Conservation (phyloP, 441 rosid species). For the Croton laevigatus region DNA sequence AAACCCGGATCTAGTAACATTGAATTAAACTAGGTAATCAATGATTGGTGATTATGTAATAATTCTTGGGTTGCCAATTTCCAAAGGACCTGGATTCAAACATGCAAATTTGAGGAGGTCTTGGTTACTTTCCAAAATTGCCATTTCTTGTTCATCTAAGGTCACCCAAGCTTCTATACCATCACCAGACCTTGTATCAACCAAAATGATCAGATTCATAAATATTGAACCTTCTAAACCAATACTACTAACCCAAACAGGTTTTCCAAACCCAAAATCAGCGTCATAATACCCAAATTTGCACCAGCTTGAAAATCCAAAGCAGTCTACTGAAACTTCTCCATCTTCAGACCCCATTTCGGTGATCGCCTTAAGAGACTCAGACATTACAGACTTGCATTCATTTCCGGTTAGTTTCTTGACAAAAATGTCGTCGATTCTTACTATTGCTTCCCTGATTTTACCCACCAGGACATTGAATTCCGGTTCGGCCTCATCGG, state of each 20-base stretch:
- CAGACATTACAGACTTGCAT: constrained; percentile 21
- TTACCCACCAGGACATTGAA: constrained; percentile 28
- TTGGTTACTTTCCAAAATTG: constrained; percentile 11
- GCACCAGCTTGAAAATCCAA: constrained; percentile 41
- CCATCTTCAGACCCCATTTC: constrained; percentile 16
- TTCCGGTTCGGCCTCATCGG: constrained; percentile 8
- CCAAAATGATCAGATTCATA: constrained; percentile 36
- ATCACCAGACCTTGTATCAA: constrained; percentile 23
- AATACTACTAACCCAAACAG: constrained; percentile 34
- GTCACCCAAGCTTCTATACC: constrained; percentile 34
- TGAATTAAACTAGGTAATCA: too few relatives aligned
- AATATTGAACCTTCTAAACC: constrained; percentile 20
- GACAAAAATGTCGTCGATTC: constrained; percentile 32
- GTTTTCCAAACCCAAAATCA: constrained; percentile 44
- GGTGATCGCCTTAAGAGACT: constrained; percentile 21
- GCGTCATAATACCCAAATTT: constrained; percentile 28
- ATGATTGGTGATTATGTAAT: neutral
- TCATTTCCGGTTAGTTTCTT: constrained; percentile 24
- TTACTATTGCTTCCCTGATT: constrained; percentile 35
- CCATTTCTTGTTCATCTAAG: constrained; percentile 25
- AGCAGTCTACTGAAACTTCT: constrained; percentile 17
- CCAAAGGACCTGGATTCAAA: constrained; percentile 40
- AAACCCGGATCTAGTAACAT: too few relatives aligned
- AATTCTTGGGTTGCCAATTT: neutral
- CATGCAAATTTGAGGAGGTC: constrained; percentile 27